Base-by-base conservation (phyloP, 176 grass and related monocot genomes). In the Carex littledalei region DNA sequence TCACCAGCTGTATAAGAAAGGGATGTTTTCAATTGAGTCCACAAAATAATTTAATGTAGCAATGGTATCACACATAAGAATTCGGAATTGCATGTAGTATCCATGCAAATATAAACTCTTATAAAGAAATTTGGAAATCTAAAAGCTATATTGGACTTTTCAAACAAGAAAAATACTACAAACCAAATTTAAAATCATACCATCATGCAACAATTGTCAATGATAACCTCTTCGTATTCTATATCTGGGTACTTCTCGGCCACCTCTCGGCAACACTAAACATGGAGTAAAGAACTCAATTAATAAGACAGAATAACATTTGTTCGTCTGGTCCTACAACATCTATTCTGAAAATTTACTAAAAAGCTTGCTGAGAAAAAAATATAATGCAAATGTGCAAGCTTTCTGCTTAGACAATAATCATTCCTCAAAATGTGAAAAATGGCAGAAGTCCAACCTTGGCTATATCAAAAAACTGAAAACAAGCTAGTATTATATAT, bases 181-280 rank as follows among this genome's bases (percentile, higher is more conserved):
- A n/a, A 26, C 3, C 5, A 83, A 53, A 18, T 63, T 60, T 87
- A 16, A 76, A 53, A 54, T 60, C 91, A 85, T 94, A 99, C 96
- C 84, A 91, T 95, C 96, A 99, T 99, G 86, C 93, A 95, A 66
- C 93, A 99, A 85, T 99, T 99, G 81, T 99, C 96, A 59, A 99
- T 99, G 56, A 99, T 99, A 29, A 99, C 93, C 75, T 99, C 96
- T 86, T 99, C 96, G 7, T 99, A 99, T 55, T 66, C 79, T 67
- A 99, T 95, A 81, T 99, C 93, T 31, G 96, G 96, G 61, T 95
- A 99, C 71, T 95, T 99, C 72, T 95, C 93, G 63, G 96, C 90
- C 20, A 99, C 93, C 81, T 99, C 96, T 79, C 91, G 88, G n/a
- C 96, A 99, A 89, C 96, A 99, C 96, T 99, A 86, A 26, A 87